These are phyloP conservation scores for Aspergillus latus DNA, from an alignment of 2,329 filamentous ascomycete genomes.

Conservation along the genomic window DNA sequence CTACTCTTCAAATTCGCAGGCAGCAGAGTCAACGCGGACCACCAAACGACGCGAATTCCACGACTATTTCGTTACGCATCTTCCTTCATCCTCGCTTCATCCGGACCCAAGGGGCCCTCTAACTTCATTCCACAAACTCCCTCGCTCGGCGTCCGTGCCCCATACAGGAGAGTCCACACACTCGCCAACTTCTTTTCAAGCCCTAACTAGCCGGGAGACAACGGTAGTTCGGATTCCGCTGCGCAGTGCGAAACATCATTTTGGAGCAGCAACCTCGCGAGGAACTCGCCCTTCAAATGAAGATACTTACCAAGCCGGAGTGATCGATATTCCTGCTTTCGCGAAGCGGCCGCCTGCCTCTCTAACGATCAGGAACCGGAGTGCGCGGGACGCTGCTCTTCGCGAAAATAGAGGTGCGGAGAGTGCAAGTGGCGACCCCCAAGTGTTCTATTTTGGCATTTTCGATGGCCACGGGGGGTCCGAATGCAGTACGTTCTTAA, in stretches of 20 bases:
- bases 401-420: conserved; percentile 65
- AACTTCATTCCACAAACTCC: conserved; percentile 78
- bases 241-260: conserved; percentile 92
- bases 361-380: conserved; percentile 45
- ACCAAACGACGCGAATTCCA: conserved; percentile 65
- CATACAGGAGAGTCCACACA: conserved; percentile 58
- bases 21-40: conserved; percentile 14
- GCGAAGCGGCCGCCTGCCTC: conserved; percentile 75
- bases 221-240: conserved; percentile 95
- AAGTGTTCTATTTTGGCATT: conserved; percentile 95
- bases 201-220: conserved; percentile 69
- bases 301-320: conserved; percentile 90
- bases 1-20: conserved; percentile 25
- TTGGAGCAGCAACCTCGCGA: conserved; percentile 74
- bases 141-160: conserved; percentile 78
- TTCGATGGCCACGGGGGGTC: conserved; percentile 94
- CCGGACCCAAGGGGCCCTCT: conserved; percentile 70
- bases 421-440: conserved; percentile 80
- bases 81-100: conserved; percentile 88
- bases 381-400: conserved; percentile 28
- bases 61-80: conserved; percentile 95
- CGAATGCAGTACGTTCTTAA: conserved; percentile 83
- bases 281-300: conserved; percentile 89
- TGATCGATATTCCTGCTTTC: conserved; percentile 89
- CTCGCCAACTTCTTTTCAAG: conserved; percentile 59